Base-by-base conservation (phyloP, 2,329 filamentous ascomycete species). In the Cytospora mali region DNA sequence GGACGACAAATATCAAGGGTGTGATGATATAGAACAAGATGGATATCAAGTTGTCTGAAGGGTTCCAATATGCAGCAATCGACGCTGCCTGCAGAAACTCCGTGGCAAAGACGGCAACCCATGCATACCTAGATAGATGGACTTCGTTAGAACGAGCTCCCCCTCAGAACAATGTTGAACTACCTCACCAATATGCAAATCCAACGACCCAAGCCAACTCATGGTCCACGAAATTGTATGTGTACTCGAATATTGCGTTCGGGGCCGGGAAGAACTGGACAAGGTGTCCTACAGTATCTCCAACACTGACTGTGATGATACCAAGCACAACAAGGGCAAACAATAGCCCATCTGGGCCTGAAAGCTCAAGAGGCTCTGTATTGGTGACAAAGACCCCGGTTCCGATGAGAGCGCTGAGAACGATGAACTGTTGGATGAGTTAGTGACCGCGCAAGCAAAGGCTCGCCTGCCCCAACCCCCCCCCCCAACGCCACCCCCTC, bases 221-320 rank as follows among this genome's bases (percentile, higher is more conserved):
- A 29, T 66, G 58, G 31, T 68, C 66, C 11, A 68, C 66, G n/a
- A 68, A 68, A 6, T 62, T 55, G n/a, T 67, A 55, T 10, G 67
- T 56, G n/a, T 68, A 68, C 25, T 67, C 65, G 48, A 65, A 68
- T 2, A 68, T 62, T 4, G 65, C 66, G 51, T 68, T 68, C 25
- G 65, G 66, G 2, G 62, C 62, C 5, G 66, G 66, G 27, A 68
- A 68, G 4, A 62, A 39, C 35, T 68, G 66, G 23, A 68, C 66
- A 9, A 68, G 57, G 28, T 68, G 65, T 46, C 61, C 66, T n/a
- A 68, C 58, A 6, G 61, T 66, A 3, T 68, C 66, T 4, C 66
- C 66, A 4, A 68, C 55, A 48, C 57, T 62, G n/a, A 65, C 54
- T 0, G 64, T 46, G 21, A 68, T 62, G 35, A 67, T 21, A 6